phyloP scores from a whole-genome alignment of 169 alveolate genomes.

The Plasmodium gonderi region DNA sequence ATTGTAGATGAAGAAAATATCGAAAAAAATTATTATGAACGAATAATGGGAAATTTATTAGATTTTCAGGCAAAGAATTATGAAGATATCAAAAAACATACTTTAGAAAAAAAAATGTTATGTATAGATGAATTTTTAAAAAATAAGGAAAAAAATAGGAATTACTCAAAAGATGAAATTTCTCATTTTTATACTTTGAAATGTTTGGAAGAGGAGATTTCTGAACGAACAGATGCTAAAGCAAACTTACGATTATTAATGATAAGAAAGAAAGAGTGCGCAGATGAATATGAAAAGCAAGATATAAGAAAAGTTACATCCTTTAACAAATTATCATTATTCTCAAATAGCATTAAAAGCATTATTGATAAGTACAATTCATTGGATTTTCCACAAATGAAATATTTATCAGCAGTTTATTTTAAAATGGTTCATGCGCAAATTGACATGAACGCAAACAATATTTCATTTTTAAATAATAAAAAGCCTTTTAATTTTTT shows the following conservation, averaged over 20 bases:
- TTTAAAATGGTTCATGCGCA: slow-evolving; percentile 44
- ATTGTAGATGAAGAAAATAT: slow-evolving; percentile 60
- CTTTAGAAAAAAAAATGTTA: slow-evolving; percentile 35
- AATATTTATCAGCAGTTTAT: slow-evolving; percentile 48
- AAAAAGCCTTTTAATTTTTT: slow-evolving; percentile 44
- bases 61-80: slow-evolving; percentile 40
- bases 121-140: slow-evolving; percentile 7
- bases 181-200: slow-evolving; percentile 48
- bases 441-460: slow-evolving; percentile 17
- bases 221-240: slow-evolving; percentile 53
- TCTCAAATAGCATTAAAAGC: slow-evolving; percentile 22
- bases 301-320: slow-evolving; percentile 38
- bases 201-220: slow-evolving; percentile 62
- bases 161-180: slow-evolving; percentile 23
- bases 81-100: slow-evolving; percentile 42
- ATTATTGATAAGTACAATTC: slow-evolving; percentile 26
- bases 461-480: slow-evolving; percentile 48
- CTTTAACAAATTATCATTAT: slow-evolving; percentile 53
- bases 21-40: slow-evolving; percentile 45
- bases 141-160: background rate
- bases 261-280: slow-evolving; percentile 30
- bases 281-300: slow-evolving; percentile 28
- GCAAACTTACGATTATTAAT: slow-evolving; percentile 43
- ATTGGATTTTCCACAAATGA: slow-evolving; percentile 9
- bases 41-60: slow-evolving; percentile 44